Evolutionary conservation across 2,329 filamentous ascomycete species (phyloP).

Genomic region (Penicillium crustosum): DNA sequence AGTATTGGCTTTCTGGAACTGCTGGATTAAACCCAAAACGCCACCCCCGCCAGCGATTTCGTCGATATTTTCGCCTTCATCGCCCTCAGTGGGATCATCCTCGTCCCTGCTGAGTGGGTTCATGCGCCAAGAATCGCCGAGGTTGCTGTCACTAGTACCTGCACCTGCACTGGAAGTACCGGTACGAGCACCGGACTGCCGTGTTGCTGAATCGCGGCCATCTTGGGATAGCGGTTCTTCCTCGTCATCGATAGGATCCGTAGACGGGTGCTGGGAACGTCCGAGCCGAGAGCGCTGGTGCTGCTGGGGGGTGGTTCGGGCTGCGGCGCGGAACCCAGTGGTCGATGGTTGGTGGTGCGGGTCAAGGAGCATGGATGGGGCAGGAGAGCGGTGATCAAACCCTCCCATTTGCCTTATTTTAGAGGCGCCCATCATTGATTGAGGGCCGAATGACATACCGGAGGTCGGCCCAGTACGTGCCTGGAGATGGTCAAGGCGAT

Average conservation of each 20-base stretch:
- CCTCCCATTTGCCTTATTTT: conserved; percentile 25
- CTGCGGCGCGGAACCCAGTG: conserved; percentile 37
- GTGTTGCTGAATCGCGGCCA: conserved; percentile 16
- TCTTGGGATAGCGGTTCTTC: conserved; percentile 28
- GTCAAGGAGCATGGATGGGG: conserved; percentile 48
- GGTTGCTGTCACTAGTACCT: conserved; percentile 54
- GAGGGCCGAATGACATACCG: conserved; percentile 26
- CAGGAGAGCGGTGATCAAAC: conserved; percentile 38
- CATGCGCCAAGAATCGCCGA: conserved; percentile 56
- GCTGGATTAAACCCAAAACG: conserved; percentile 64
- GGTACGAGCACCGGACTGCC: conserved; percentile 22
- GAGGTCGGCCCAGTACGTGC: conserved; percentile 20
- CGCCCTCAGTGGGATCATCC: conserved; percentile 44
- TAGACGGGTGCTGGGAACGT: conserved; percentile 27
- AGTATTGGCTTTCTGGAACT: conserved; percentile 61
- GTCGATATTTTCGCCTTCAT: conserved; percentile 51
- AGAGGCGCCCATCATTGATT: conserved; percentile 30
- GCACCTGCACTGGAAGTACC: conserved; percentile 40
- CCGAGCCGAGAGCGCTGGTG: conserved; percentile 33
- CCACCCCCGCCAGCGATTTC: conserved; percentile 52
- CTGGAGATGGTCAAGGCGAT: conserved; percentile 27
- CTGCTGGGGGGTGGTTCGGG: conserved; percentile 24
- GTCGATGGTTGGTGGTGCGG: conserved; percentile 48
- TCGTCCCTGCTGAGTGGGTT: conserved; percentile 39
- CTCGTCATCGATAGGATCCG: conserved; percentile 34